Evolutionary conservation across 2,329 filamentous ascomycete species (phyloP).

Genomic region (Pleomassaria siparia): DNA sequence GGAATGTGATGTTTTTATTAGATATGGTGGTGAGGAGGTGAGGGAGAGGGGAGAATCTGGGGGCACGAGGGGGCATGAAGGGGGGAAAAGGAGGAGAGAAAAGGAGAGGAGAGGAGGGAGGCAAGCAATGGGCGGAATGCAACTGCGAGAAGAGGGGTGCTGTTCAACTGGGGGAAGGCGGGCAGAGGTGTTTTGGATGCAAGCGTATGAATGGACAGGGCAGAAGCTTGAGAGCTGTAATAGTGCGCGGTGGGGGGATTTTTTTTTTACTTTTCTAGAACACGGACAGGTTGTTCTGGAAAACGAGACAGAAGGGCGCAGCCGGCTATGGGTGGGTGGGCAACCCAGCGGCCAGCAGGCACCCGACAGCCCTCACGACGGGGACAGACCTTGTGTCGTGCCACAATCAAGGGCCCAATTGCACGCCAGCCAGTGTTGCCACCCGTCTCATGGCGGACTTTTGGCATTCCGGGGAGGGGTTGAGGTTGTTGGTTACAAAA

Average conservation of each 20-base stretch:
- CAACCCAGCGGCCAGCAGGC: neutral
- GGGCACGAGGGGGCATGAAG: too few species aligned
- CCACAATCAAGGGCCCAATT: too few species aligned
- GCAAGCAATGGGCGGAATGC: neutral
- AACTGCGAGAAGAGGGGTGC: neutral
- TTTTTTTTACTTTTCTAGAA: constrained; percentile 9
- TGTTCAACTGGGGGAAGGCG: constrained; percentile 1
- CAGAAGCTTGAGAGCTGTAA: neutral
- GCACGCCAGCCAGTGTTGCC: too few species aligned
- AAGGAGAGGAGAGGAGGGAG: neutral
- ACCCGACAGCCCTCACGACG: neutral
- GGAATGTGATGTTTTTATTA: too few species aligned
- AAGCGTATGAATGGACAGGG: neutral
- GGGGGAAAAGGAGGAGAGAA: neutral
- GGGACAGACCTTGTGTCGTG: neutral
- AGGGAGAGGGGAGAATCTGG: too few species aligned
- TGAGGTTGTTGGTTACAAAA: too few species aligned
- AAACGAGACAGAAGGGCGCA: neutral
- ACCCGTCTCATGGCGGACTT: too few species aligned
- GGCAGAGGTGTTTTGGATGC: constrained; percentile 1
- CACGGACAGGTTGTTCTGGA: constrained; percentile 5
- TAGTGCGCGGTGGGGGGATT: constrained; percentile 3
- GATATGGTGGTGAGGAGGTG: too few species aligned
- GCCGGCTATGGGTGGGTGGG: neutral
- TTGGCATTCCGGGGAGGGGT: too few species aligned